A percentile compares a stretch with the other conserved stretches of the same genome.
Evolutionary conservation across 2,329 filamentous ascomycete species (phyloP).

Genomic region (Arthrobotrys entomopaga): DNA sequence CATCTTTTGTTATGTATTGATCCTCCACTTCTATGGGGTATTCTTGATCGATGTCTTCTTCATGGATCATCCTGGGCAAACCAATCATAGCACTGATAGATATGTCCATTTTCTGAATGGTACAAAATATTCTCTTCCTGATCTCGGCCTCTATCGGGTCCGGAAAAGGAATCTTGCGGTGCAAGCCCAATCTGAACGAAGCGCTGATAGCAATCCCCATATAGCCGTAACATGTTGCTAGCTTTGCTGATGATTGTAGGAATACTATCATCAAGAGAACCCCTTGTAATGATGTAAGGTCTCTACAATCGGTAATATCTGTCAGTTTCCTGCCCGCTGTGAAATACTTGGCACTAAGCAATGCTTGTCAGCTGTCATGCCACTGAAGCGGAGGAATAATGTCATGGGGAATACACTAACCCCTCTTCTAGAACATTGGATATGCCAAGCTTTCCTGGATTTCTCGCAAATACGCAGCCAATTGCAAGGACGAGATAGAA

Average conservation of each 20-base stretch:
- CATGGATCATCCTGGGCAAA: conserved; percentile 72
- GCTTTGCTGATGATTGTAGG: conserved; percentile 79
- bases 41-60: conserved; percentile 75
- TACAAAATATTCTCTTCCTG: conserved; percentile 73
- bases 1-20: conserved; percentile 72
- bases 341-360: conserved; percentile 76
- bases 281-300: conserved; percentile 78
- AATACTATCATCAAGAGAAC: conserved; percentile 84
- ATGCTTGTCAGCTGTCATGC: conserved; percentile 14
- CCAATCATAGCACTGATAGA: conserved; percentile 75
- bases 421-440: conserved; percentile 68
- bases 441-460: conserved; percentile 67
- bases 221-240: conserved; percentile 82
- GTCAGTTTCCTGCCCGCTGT: conserved; percentile 74
- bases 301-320: conserved; percentile 68
- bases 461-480: conserved; percentile 75
- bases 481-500: conserved; percentile 77
- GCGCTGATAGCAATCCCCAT: conserved; percentile 80
- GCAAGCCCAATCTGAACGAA: conserved; percentile 79
- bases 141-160: conserved; percentile 73
- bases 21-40: conserved; percentile 74
- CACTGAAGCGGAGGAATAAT: conserved; percentile 1
- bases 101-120: conserved; percentile 76
- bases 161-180: conserved; percentile 75
- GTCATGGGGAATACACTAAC: conserved; percentile 61